These are phyloP conservation scores for Neurospora tetrasperma DNA, from an alignment of 495 filamentous ascomycete genomes.

Conservation along the genomic window DNA sequence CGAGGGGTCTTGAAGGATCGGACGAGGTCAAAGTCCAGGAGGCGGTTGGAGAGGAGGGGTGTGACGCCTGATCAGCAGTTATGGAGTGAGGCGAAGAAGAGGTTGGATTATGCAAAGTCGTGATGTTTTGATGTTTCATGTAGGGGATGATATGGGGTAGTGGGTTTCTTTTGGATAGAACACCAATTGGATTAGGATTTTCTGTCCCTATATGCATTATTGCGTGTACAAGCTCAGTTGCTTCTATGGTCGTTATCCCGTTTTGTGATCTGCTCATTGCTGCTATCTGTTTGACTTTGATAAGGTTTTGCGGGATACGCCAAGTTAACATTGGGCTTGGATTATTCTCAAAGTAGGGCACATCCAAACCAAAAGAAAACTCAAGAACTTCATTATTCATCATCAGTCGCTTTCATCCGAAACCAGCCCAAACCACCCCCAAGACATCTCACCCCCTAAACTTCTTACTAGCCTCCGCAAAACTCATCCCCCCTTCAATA, in stretches of 20 bases:
- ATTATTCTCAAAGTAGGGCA: neutral
- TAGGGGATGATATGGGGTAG: neutral
- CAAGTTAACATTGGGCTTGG: neutral
- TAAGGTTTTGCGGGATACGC: neutral
- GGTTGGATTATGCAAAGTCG: neutral
- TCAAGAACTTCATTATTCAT: neutral
- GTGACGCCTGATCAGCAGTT: neutral
- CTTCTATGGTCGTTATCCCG: neutral
- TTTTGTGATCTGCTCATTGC: neutral
- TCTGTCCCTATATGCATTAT: neutral
- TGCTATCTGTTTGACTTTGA: neutral
- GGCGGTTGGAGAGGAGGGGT: neutral
- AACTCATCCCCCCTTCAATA: constrained; percentile 40
- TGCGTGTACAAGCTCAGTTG: neutral
- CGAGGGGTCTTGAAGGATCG: neutral
- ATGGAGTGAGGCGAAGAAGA: neutral
- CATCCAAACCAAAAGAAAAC: too few species aligned
- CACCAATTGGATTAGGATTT: neutral
- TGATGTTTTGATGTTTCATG: neutral
- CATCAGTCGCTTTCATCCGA: neutral
- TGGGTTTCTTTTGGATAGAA: neutral
- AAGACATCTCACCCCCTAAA: constrained; percentile 20
- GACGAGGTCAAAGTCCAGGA: neutral
- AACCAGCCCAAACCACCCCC: neutral
- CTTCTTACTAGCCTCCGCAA: constrained; percentile 42